Base-by-base conservation (phyloP, 371 early-diverging fungal species). In the Mortierella sp. region DNA sequence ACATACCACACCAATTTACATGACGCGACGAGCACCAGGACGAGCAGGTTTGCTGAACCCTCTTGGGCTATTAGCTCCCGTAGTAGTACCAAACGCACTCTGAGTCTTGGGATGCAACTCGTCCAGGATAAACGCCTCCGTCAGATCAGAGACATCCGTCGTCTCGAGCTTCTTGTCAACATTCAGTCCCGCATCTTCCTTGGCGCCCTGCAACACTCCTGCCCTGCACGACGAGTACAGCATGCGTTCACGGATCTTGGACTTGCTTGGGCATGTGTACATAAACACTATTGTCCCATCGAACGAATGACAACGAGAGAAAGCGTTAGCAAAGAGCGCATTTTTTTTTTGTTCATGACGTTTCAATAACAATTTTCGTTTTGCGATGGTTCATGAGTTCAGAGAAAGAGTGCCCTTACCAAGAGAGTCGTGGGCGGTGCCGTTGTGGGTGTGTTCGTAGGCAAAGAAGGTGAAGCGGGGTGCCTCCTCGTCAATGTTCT, bases 211-310 rank as follows among this genome's bases (percentile, higher is more conserved):
- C 49, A 95, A 79, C 16, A 95, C 91, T 65, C 90, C 91, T 4
- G 90, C 88, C 56, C 94, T 92, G 63, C 93, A 93, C 2, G 96
- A 92, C 11, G 97, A 96, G 82, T 96, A 97, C 72, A 96, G 74
- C 98, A 97, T 98, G n/a, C 95, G 92, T 74, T 95, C 94, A 58
- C 95, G 94, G 77, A 98, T 94, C 83, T 95, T 96, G 63, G 96
- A 94, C 4, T 87, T 74, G 10, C 93, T 89, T 8, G 98, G 97
- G 82, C 97, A 98, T 38, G 93, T 92, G 82, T 96, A 96, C 73
- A 96, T 90, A 83, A 96, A 96, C 21, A 96, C 91, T 93, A 72
- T 54, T 0, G 29, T 10, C 70, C 38, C 24, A 79, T 71, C 4
- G 43, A 56, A 21, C 38, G 7, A 18, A 55, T 41, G 46, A 32